These are phyloP conservation scores for Colletotrichum sublineola DNA, from an alignment of 2,329 filamentous ascomycete species.

Conservation along the genomic window DNA sequence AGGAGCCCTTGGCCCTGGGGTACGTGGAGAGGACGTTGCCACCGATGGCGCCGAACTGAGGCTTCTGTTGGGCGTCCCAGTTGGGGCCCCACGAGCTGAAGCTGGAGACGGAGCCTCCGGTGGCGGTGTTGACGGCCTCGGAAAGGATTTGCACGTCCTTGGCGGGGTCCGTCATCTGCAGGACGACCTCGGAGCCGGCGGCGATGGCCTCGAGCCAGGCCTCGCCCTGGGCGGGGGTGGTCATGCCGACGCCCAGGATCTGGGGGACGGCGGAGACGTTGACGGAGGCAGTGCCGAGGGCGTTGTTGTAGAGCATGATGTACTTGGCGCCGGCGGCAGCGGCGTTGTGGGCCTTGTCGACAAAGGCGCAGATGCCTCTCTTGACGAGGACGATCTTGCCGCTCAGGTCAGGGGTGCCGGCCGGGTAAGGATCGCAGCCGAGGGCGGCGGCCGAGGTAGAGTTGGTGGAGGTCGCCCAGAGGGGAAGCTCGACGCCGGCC, in stretches of 20 bases:
- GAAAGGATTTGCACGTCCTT: slow-evolving; percentile 53
- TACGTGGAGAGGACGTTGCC: slow-evolving; percentile 71
- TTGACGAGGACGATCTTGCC: slow-evolving; percentile 71
- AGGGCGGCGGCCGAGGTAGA: slow-evolving; percentile 59
- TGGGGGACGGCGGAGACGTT: slow-evolving; percentile 50
- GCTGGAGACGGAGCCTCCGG: slow-evolving; percentile 65
- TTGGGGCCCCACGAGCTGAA: slow-evolving; percentile 73
- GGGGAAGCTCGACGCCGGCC: slow-evolving; percentile 60
- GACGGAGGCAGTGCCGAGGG: slow-evolving; percentile 51
- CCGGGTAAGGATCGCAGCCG: slow-evolving; percentile 66
- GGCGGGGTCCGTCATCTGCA: slow-evolving; percentile 59
- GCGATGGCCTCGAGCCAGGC: slow-evolving; percentile 60
- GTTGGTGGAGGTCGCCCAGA: slow-evolving; percentile 65
- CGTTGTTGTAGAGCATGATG: slow-evolving; percentile 73
- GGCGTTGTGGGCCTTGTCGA: slow-evolving; percentile 66
- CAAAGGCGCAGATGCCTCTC: slow-evolving; percentile 69
- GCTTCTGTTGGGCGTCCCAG: slow-evolving; percentile 69
- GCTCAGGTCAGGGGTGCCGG: slow-evolving; percentile 68
- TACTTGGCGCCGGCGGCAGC: slow-evolving; percentile 69
- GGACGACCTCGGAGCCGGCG: slow-evolving; percentile 57
- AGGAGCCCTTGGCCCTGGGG: slow-evolving; percentile 60
- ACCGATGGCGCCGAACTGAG: slow-evolving; percentile 68
- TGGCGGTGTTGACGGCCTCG: slow-evolving; percentile 55
- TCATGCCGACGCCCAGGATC: slow-evolving; percentile 57
- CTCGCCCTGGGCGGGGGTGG: slow-evolving; percentile 56